Percentiles rank a stretch among this genome's conserved stretches.
phyloP scores from a whole-genome alignment of 2,329 filamentous ascomycete genomes.

The Mycogone perniciosa region DNA sequence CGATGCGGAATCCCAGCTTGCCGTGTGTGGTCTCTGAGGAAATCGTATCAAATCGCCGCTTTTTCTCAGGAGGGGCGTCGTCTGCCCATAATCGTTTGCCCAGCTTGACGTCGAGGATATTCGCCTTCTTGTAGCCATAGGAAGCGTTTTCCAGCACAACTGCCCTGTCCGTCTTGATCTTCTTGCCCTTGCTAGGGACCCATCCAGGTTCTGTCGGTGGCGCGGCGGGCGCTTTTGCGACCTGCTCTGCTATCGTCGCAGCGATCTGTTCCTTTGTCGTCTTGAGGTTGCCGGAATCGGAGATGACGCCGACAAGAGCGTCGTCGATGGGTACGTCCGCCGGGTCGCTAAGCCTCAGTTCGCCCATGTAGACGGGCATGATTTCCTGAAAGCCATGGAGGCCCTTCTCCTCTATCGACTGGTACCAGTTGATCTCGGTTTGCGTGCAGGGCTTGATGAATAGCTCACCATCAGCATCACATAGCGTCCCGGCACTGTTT shows the following conservation, averaged over 20 bases:
- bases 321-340: conserved; percentile 44
- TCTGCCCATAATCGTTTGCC: conserved; percentile 83
- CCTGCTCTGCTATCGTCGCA: conserved; percentile 27
- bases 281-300: conserved; percentile 28
- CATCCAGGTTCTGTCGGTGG: conserved; percentile 23
- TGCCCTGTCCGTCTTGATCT: conserved; percentile 70
- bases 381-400: conserved; percentile 71
- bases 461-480: conserved; percentile 72
- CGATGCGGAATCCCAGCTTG: conserved; percentile 55
- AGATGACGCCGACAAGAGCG: conserved; percentile 38
- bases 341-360: conserved; percentile 59
- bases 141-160: conserved; percentile 83
- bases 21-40: conserved; percentile 53
- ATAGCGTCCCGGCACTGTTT: conserved; percentile 79
- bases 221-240: conserved; percentile 18
- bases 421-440: conserved; percentile 84
- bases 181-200: conserved; percentile 45
- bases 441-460: conserved; percentile 92
- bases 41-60: conserved; percentile 54
- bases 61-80: conserved; percentile 53
- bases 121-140: conserved; percentile 73
- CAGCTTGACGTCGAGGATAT: conserved; percentile 90
- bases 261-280: conserved; percentile 28
- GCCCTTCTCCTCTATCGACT: conserved; percentile 51
- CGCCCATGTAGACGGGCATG: conserved; percentile 82